Conservation (phyloP, 2,329 filamentous ascomycete species). For the Aspergillus neoniger region DNA sequence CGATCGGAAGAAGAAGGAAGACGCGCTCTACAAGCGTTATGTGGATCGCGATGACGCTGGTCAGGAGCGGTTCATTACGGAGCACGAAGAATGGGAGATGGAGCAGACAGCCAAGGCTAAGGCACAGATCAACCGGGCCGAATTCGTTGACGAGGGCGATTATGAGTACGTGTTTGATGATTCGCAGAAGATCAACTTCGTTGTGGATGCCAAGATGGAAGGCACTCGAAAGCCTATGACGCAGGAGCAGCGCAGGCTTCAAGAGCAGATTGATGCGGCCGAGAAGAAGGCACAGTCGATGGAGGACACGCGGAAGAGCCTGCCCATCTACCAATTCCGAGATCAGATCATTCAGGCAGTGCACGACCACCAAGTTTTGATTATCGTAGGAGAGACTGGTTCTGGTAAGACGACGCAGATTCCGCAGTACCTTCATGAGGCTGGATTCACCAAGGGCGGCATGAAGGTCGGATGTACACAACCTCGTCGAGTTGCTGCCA, state of each 20-base stretch:
- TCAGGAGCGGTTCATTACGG: conserved; percentile 85
- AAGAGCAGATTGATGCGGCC: conserved; percentile 81
- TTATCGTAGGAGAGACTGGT: conserved; percentile 93
- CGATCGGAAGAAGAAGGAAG: conserved; percentile 81
- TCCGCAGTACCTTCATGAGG: conserved; percentile 90
- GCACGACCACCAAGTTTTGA: conserved; percentile 80
- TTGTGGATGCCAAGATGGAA: conserved; percentile 70
- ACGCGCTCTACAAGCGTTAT: conserved; percentile 86
- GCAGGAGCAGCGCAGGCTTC: conserved; percentile 75
- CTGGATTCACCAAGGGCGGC: conserved; percentile 80
- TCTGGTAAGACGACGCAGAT: conserved; percentile 95
- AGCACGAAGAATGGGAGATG: conserved; percentile 93
- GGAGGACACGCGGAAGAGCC: conserved; percentile 83
- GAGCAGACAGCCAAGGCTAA: conserved; percentile 88
- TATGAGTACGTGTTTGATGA: conserved; percentile 95
- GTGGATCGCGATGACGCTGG: conserved; percentile 85
- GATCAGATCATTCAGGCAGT: conserved; percentile 85
- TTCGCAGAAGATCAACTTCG: conserved; percentile 82
- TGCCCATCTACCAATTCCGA: conserved; percentile 87
- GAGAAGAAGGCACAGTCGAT: conserved; percentile 87
- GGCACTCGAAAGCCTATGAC: conserved; percentile 72
- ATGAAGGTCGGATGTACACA: conserved; percentile 92
- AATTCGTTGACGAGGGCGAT: conserved; percentile 75
- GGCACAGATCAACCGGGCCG: conserved; percentile 74
- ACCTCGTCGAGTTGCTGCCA: conserved; percentile 90